Conservation (phyloP, 2,329 filamentous ascomycete species). For the Pseudogymnoascus destructans region DNA sequence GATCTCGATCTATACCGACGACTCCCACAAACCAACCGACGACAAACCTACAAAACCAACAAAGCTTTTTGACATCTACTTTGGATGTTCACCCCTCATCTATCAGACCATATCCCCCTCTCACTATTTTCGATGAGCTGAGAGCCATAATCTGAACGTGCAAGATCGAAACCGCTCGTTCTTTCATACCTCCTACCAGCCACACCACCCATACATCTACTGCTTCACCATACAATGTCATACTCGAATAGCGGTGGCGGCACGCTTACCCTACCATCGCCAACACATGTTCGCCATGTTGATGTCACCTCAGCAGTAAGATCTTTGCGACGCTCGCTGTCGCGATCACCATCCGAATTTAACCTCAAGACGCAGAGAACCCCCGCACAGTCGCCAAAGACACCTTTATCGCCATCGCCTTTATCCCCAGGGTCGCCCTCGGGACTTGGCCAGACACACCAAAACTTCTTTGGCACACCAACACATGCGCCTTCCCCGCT, state of each 20-base stretch:
- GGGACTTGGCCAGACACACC: conserved; percentile 26
- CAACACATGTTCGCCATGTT: conserved; percentile 68
- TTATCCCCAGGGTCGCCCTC: conserved; percentile 38
- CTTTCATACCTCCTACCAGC: background rate
- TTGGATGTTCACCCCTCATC: background rate
- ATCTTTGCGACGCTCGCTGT: conserved; percentile 75
- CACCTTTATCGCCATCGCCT: conserved; percentile 45
- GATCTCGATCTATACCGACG: background rate
- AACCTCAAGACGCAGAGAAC: conserved; percentile 39
- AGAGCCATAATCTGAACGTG: background rate
- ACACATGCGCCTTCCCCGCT: conserved; percentile 38
- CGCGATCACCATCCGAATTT: conserved; percentile 88
- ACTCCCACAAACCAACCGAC: background rate
- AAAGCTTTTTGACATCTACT: conserved; percentile 1
- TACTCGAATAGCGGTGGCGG: conserved; percentile 52
- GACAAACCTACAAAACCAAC: background rate
- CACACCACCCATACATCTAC: background rate
- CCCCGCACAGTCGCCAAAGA: conserved; percentile 35
- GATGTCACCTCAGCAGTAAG: conserved; percentile 72
- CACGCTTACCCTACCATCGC: conserved; percentile 75
- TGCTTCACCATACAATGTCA: conserved; percentile 30
- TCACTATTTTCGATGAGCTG: conserved; percentile 3
- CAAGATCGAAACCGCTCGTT: conserved; percentile 5
- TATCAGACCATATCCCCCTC: conserved; percentile 1
- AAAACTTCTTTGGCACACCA: conserved; percentile 18